These are phyloP conservation scores for Raddia guianensis DNA, from an alignment of 176 grass and related monocot species.

Conservation along the genomic window DNA sequence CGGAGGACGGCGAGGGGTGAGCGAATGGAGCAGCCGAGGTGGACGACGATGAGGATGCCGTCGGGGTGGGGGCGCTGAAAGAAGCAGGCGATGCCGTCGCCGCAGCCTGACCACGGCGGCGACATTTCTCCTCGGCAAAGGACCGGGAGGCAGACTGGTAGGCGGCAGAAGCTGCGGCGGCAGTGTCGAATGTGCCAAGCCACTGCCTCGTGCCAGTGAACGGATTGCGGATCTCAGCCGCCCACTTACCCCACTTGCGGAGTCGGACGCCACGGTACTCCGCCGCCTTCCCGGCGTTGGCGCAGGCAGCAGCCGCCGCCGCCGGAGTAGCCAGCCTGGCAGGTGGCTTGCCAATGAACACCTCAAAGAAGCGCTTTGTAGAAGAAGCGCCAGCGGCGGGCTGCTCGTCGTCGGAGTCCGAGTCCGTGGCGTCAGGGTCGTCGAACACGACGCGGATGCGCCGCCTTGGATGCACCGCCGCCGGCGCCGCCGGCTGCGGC, in stretches of 20 bases:
- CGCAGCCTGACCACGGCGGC: constrained; percentile 33
- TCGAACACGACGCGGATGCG: constrained; percentile 69
- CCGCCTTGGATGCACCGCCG: constrained; percentile 29
- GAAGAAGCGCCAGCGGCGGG: background rate
- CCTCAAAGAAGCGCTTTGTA: constrained; percentile 52
- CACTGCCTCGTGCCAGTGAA: constrained; percentile 72
- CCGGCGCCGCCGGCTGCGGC: constrained; percentile 5
- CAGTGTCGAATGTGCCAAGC: constrained; percentile 89
- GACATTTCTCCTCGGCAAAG: constrained; percentile 65
- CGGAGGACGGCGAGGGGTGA: constrained; percentile 54
- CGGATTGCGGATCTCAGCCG: constrained; percentile 91
- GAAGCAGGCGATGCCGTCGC: background rate
- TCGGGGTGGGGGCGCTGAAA: constrained; percentile 18
- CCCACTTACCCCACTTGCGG: constrained; percentile 95
- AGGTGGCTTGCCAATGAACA: constrained; percentile 42
- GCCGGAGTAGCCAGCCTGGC: constrained; percentile 4
- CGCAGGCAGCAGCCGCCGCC: constrained; percentile 6
- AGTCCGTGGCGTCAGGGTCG: constrained; percentile 82
- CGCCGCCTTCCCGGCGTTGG: constrained; percentile 23
- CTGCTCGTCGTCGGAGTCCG: constrained; percentile 59
- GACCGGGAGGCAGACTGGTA: constrained; percentile 57
- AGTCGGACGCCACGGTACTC: constrained; percentile 73
- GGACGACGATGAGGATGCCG: constrained; percentile 42
- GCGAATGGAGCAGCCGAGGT: constrained; percentile 46
- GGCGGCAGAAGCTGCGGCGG: constrained; percentile 58